Evolutionary conservation across 2,329 filamentous ascomycete species (phyloP), one percentile per base, ranked within the genome.

Genomic region (Aphanocladium album): DNA sequence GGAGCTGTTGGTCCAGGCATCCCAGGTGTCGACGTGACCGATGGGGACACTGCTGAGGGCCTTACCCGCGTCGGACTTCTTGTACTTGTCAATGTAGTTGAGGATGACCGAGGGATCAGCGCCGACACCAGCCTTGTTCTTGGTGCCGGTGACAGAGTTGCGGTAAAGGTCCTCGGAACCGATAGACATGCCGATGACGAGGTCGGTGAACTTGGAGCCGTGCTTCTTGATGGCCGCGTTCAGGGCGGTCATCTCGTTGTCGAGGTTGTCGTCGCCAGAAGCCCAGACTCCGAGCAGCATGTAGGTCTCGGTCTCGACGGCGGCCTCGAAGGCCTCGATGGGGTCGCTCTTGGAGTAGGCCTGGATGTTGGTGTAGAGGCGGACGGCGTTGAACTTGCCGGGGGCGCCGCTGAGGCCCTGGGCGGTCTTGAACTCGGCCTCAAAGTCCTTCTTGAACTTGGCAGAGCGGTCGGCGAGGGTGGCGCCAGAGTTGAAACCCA

Each of bases 301-400:
- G 64, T 81, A 75, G 19, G 83, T 85, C 47, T 85, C 77, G 63
- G 84, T 85, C 62, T 79, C 76, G 50, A 87, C 77, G 67, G 87
- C 86, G 39, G 87, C 87, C 76, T 91, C 89, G 76, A 93, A 84
- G 46, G 92, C 92, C 78, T 91, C 79, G 70, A 96, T 79, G 57
- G 91, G 92, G 74, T 93, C 89, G 67, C 84, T 82, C 78, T 90
- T 82, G 70, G 87, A 78, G 74, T 84, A 77, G 69, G 80, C 81
- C 73, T 84, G 82, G 70, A 87, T 84, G 78, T 84, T 86, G 71
- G 88, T 89, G 79, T 90, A 89, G 35, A 88, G 77, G 57, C 86
- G 83, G 65, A 85, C 80, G 61, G 81, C 76, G 67, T 79, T 83
- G 77, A 86, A 86, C 65, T 74, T 75, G 62, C 82, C 81, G 11